Conservation (phyloP, 164 flowering plant species). For the Dillenia suffruticosa region DNA sequence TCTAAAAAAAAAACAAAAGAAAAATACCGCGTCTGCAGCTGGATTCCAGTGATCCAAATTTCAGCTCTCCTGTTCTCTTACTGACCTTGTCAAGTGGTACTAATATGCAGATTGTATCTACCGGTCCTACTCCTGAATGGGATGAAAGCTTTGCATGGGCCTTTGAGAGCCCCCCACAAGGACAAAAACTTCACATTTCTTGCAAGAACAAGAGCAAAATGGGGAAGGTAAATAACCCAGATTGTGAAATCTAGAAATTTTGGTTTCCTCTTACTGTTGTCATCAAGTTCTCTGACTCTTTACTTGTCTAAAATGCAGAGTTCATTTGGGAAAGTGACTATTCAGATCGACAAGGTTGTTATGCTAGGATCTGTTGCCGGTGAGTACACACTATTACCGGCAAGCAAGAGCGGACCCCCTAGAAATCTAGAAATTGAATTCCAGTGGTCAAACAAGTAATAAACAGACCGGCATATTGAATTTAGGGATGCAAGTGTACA, state of each 20-base stretch:
- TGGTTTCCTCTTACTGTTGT: background rate
- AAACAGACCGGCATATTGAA: slow-evolving; percentile 11
- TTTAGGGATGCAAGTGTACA: slow-evolving; percentile 6
- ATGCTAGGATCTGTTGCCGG: slow-evolving; percentile 96
- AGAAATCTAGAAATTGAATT: slow-evolving; percentile 93
- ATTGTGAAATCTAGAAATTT: background rate
- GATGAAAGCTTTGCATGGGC: slow-evolving; percentile 94
- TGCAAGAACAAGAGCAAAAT: slow-evolving; percentile 99
- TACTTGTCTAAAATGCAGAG: slow-evolving; percentile 43
- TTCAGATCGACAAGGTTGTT: slow-evolving; percentile 93
- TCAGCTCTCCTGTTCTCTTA: background rate
- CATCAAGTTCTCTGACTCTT: background rate
- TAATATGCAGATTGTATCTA: slow-evolving; percentile 60
- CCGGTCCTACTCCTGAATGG: slow-evolving; percentile 96
- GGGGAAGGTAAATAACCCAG: slow-evolving; percentile 72
- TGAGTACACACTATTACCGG: slow-evolving; percentile 80
- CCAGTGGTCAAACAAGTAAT: slow-evolving; percentile 85
- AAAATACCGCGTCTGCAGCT: too few species aligned
- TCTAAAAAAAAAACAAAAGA: background rate
- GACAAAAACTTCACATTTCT: slow-evolving; percentile 96
- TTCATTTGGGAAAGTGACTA: slow-evolving; percentile 94
- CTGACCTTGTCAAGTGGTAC: too few species aligned
- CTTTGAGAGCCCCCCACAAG: slow-evolving; percentile 96
- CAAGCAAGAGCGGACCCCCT: slow-evolving; percentile 84
- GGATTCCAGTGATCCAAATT: too few species aligned